Evolutionary conservation across 129 eudicot species (phyloP).

Genomic region (Helichrysum umbraculigerum): DNA sequence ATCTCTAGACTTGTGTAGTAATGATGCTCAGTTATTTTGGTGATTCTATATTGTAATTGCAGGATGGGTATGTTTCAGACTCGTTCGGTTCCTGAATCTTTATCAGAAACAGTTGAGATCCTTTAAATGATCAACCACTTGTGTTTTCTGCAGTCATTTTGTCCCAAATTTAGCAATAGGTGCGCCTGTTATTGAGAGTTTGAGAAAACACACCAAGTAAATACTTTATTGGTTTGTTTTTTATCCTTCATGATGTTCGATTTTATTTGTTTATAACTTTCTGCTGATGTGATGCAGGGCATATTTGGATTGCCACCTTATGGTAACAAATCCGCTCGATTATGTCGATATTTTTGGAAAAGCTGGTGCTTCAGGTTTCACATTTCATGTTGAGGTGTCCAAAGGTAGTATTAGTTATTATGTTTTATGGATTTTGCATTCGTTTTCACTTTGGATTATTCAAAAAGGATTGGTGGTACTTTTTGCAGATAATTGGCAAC

Average conservation of each 20-base stretch:
- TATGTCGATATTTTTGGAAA: conserved; percentile 86
- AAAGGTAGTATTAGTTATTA: conserved; percentile 50
- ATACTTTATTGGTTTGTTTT: neutral
- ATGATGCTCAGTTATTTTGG: neutral
- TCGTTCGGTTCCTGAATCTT: neutral
- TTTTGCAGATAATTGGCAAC: conserved; percentile 79
- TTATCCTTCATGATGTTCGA: neutral
- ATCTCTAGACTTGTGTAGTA: too few relatives aligned
- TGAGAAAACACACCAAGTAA: conserved; percentile 90
- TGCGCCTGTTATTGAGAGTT: conserved; percentile 86
- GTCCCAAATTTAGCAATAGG: conserved; percentile 97
- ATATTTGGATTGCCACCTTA: conserved; percentile 89
- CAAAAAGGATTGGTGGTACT: neutral
- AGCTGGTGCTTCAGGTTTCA: conserved; percentile 99
- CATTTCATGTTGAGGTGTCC: conserved; percentile 89
- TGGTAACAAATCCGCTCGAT: conserved; percentile 94
- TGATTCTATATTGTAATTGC: conserved; percentile 42
- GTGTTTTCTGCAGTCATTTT: conserved; percentile 71
- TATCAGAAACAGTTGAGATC: neutral
- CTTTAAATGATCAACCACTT: neutral
- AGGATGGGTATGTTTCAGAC: conserved; percentile 88
- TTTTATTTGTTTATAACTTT: neutral
- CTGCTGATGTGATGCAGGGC: conserved; percentile 49
- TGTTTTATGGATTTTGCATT: conserved; percentile 17
- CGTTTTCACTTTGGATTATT: conserved; percentile 1